Evolutionary conservation across 805 yeast species (phyloP), one percentile per base, ranked within the genome.

Genomic region (Cyberlindnera saturnus): DNA sequence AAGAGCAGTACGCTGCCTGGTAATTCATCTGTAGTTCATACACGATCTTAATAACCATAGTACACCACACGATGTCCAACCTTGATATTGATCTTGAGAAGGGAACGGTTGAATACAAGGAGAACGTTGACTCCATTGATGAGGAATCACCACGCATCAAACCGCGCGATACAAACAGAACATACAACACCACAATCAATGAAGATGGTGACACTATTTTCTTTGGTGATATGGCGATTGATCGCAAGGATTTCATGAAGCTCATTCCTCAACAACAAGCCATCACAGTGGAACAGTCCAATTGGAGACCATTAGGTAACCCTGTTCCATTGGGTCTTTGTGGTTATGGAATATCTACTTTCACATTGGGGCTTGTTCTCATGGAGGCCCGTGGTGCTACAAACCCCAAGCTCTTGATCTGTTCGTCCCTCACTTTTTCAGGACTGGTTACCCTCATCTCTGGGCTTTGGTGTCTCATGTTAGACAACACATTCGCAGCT

Each of bases 401-500:
- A 3, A 56, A 55, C 18, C 70, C 76, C 3, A 69, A 70, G 44
- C 61, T 71, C 4, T 63, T 73, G 23, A 62, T 75, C 16, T 71
- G 75, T 15, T 69, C 76, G 18, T 64, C 69, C 19, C 57, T 75
- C 42, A 73, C 74, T 49, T 69, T 73, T 35, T 73, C 77, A 16
- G 82, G 82, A 9, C 50, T 69, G 4, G 73, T 69, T 29, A 75
- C 75, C 56, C 54, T 73, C 4, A 62, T 75, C 34, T 73, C 73
- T 32, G 82, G 82, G 3, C 51, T 74, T 9, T 69, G 78, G 67
- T 76, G 78, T 52, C 56, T 76, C 39, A 48, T 69, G 16, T 53
- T 70, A 32, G 79, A 79, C 38, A 76, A 75, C 57, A 72, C 79
- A 1, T 77, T 79, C 70, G 82, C 77, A 19, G 72, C 71, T 32